Conservation (phyloP, 306 rosid species). For the Mucuna pruriens region DNA sequence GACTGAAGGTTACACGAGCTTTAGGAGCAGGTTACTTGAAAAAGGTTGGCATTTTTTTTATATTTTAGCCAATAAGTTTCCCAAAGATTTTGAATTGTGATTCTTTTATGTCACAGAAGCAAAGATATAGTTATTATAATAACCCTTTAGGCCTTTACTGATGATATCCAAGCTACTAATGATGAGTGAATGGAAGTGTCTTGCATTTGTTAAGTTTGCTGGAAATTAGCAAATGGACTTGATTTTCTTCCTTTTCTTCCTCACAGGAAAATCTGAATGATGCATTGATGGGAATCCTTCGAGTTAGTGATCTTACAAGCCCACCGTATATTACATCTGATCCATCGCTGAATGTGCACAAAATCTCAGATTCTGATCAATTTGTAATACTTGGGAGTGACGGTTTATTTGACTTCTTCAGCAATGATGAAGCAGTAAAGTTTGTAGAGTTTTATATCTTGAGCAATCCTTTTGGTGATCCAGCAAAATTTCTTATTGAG, state of each 20-base stretch:
- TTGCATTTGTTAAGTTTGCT: background rate
- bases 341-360: conserved; percentile 82
- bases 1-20: conserved; percentile 93
- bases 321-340: conserved; percentile 92
- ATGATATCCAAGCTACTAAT: conserved; percentile 14
- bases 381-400: conserved; percentile 93
- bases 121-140: background rate
- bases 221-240: background rate
- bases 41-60: conserved; percentile 60
- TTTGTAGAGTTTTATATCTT: conserved; percentile 77
- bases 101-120: background rate
- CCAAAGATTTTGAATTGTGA: conserved; percentile 27
- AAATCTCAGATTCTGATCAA: conserved; percentile 75
- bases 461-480: conserved; percentile 80
- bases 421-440: conserved; percentile 83
- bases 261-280: conserved; percentile 85
- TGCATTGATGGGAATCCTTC: conserved; percentile 98
- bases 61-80: conserved; percentile 18
- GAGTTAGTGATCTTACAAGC: conserved; percentile 78
- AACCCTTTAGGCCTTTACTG: no score
- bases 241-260: background rate
- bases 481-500: conserved; percentile 90
- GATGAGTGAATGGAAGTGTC: conserved; percentile 41
- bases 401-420: conserved; percentile 96
- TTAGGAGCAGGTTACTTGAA: conserved; percentile 98